Conservation (phyloP, 78 protist species). For the Speleostelium caveatum region DNA sequence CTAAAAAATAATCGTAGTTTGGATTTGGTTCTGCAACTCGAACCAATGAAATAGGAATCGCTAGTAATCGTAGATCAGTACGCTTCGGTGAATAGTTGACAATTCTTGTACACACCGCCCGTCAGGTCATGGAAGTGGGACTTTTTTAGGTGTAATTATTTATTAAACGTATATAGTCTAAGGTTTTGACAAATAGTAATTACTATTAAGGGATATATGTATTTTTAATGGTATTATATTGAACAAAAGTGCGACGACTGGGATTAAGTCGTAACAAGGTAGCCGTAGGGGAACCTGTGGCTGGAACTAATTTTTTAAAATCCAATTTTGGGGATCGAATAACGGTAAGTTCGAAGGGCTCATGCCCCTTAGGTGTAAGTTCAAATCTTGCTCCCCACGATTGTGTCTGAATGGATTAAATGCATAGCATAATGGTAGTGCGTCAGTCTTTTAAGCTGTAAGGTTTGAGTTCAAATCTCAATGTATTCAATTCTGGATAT, state of each 20-base stretch:
- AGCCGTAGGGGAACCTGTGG: conserved; percentile 71
- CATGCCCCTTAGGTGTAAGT: conserved; percentile 23
- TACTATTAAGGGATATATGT: neutral
- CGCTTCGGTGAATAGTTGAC: conserved; percentile 74
- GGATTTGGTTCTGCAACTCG: conserved; percentile 76
- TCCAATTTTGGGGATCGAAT: conserved; percentile 9
- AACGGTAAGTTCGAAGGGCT: conserved; percentile 18
- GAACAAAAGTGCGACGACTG: conserved; percentile 21
- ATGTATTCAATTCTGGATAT: too few relatives aligned
- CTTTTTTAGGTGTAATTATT: neutral
- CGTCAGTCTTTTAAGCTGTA: conserved; percentile 25
- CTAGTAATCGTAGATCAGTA: conserved; percentile 80
- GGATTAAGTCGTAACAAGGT: conserved; percentile 80
- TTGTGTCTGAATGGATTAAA: conserved; percentile 4
- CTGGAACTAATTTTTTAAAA: conserved; percentile 11
- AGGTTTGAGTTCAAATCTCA: conserved; percentile 21
- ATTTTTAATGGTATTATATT: neutral
- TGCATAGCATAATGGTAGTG: conserved; percentile 19
- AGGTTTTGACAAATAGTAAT: neutral
- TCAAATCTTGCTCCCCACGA: conserved; percentile 19
- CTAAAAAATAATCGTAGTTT: conserved; percentile 48
- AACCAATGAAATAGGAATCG: conserved; percentile 56
- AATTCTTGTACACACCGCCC: conserved; percentile 78
- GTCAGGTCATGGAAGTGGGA: conserved; percentile 68
- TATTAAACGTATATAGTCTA: neutral